A percentile compares a stretch with the other conserved stretches of the same genome.
These are phyloP conservation scores for Melanogaster broomeanus DNA, from an alignment of 768 basidiomycete species.

Conservation along the genomic window DNA sequence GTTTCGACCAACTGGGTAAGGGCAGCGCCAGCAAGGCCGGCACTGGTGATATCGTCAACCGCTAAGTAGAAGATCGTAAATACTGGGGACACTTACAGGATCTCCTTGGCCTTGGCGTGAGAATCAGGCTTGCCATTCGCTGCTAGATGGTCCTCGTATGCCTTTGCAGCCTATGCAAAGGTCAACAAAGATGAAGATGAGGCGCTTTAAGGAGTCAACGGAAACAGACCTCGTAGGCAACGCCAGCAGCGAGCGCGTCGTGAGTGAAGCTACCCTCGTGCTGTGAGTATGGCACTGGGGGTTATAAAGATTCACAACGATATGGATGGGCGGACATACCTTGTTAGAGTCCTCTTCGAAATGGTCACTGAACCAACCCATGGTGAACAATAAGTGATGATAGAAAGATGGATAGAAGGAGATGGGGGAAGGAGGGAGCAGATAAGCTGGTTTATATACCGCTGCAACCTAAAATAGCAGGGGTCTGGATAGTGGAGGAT, in stretches of 20 bases:
- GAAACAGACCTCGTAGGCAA: constrained; percentile 17
- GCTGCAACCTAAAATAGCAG: constrained; percentile 12
- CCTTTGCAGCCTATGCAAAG: constrained; percentile 12
- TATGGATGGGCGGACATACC: background rate
- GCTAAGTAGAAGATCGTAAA: background rate
- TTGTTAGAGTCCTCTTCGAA: background rate
- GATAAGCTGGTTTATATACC: constrained; percentile 21
- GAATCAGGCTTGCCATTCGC: constrained; percentile 16
- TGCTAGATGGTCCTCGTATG: constrained; percentile 16
- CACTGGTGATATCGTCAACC: constrained; percentile 8
- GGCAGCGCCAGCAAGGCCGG: constrained; percentile 7
- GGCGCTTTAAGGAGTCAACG: background rate
- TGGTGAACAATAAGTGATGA: background rate
- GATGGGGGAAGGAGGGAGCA: background rate
- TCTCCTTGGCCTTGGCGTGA: constrained; percentile 24
- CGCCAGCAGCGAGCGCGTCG: constrained; percentile 19
- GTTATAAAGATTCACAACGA: constrained; percentile 12
- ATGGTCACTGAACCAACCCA: background rate
- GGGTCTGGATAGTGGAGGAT: background rate
- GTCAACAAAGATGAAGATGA: background rate
- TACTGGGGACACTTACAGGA: constrained; percentile 10
- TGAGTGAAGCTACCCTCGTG: constrained; percentile 15
- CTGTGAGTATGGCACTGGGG: background rate
- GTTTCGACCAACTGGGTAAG: constrained; percentile 11
- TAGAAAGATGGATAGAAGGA: background rate